Base-by-base conservation (phyloP, 139 green algal genomes). In the Chlamydomonas sphaeroides region DNA sequence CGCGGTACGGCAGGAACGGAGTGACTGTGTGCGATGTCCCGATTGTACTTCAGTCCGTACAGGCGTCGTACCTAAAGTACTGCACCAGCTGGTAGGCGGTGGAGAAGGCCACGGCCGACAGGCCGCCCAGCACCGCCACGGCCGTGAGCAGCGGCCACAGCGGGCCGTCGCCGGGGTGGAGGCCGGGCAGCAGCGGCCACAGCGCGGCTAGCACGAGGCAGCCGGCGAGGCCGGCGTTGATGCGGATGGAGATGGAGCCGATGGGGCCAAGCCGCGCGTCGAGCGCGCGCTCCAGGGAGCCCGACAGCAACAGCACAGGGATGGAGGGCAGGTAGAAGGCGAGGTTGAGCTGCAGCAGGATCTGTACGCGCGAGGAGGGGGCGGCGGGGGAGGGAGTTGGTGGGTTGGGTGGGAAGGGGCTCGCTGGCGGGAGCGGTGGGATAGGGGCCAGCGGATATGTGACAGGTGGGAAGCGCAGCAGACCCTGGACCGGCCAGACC, bases 261-360 rank as follows among this genome's bases (percentile, higher is more conserved):
- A 84, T 86, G 5, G 68, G 68, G 14, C 95, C 94, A 66, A 95
- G 74, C n/a, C 75, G 69, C 0, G 80, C 77, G 80, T 96, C 93
- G 65, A 93, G 59, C 0, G 86, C 25, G 41, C 85, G 84, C 68
- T 92, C 89, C 23, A 89, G 59, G 57, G 77, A 53, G 65, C 80
- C 80, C 28, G 73, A 85, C 20, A 90, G 68, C 39, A 90, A 32
- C 8, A 96, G 92, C 20, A 96, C 85, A 4, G 94, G 94, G 67
- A 96, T 97, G 83, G 83, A 91, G 53, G 94, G 94, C 56, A 95
- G 41, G 75, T 93, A 96, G 84, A 95, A 97, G 17, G 91, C 92
- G 7, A 97, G 88, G 68, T 96, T 95, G 71, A 97, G 86, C 86
- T 93, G 86, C 32, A 96, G 85, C 56, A 97, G 86, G n/a, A 92